Conservation (phyloP, 768 basidiomycete species). For the Boletus insuetus region DNA sequence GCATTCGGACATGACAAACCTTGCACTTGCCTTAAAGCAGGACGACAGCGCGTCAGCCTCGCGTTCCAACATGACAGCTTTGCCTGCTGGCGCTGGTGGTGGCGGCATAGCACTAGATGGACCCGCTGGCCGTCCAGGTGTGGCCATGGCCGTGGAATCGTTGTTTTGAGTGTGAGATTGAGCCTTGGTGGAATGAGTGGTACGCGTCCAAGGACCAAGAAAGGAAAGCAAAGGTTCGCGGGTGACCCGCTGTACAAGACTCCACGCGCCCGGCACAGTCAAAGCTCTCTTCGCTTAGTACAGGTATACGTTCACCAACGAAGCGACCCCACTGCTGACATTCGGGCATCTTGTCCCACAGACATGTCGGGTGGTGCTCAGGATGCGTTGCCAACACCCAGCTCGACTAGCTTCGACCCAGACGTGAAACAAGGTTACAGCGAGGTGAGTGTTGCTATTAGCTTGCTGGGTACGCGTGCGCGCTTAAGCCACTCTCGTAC, state of each 20-base stretch:
- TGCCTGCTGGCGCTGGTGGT: conserved; percentile 46
- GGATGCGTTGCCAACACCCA: conserved; percentile 14
- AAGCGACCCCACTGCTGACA: background rate
- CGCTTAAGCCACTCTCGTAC: background rate
- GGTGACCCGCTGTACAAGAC: background rate
- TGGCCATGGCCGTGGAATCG: conserved; percentile 1
- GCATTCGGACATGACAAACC: background rate
- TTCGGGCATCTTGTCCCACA: background rate
- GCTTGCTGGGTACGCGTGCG: background rate
- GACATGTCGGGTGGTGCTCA: conserved; percentile 24
- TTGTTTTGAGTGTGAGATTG: conserved; percentile 32
- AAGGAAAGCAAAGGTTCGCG: conserved; percentile 19
- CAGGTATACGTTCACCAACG: conserved; percentile 2
- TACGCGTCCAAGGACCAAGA: conserved; percentile 24
- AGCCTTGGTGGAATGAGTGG: conserved; percentile 26
- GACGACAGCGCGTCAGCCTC: conserved; percentile 58
- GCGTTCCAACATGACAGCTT: conserved; percentile 51
- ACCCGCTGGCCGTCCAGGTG: conserved; percentile 29
- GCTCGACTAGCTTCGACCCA: conserved; percentile 14
- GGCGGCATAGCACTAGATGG: conserved; percentile 42
- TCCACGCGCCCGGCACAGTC: conserved; percentile 2
- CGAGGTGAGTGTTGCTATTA: conserved; percentile 13
- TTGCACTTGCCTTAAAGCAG: conserved; percentile 52
- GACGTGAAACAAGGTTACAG: conserved; percentile 6
- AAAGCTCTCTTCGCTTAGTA: background rate